These are phyloP conservation scores for Backusella tarrabulga DNA, from an alignment of 192 early-diverging fungal species.

Conservation along the genomic window DNA sequence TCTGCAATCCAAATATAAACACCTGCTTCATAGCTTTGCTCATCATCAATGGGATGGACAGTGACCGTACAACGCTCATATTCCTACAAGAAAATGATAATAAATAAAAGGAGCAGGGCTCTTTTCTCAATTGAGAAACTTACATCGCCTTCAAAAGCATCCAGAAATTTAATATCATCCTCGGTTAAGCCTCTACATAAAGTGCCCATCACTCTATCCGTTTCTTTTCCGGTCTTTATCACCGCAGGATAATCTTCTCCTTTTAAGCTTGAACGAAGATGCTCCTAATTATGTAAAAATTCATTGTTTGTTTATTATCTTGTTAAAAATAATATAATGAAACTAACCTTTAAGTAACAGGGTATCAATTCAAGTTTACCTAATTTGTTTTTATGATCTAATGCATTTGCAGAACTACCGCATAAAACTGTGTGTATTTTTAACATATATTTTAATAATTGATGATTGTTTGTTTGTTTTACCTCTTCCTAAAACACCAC, in stretches of 20 bases:
- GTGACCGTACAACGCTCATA: not conserved
- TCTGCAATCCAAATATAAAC: constrained; percentile 2
- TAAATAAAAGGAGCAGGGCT: not conserved
- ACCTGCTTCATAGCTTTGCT: not conserved
- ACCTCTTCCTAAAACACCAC: constrained; percentile 2
- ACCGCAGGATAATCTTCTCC: constrained; percentile 11
- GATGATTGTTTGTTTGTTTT: not conserved
- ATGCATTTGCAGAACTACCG: not conserved
- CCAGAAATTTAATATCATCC: not conserved
- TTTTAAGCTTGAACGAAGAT: constrained; percentile 10
- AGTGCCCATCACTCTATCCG: not conserved
- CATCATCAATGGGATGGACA: not conserved
- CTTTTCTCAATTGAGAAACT: not conserved
- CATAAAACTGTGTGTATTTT: constrained; percentile 5
- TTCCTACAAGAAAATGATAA: not conserved
- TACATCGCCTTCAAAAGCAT: constrained; percentile 14
- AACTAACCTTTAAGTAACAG: not conserved
- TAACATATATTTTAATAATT: not conserved
- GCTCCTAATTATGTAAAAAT: not conserved
- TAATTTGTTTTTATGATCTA: not conserved
- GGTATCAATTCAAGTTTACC: not conserved
- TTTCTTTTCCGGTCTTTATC: not conserved
- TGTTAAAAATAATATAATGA: not conserved
- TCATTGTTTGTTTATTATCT: not conserved
- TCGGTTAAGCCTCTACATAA: not conserved